Evolutionary conservation across 2,329 filamentous ascomycete species (phyloP).

Genomic region (Neonectria magnoliae): DNA sequence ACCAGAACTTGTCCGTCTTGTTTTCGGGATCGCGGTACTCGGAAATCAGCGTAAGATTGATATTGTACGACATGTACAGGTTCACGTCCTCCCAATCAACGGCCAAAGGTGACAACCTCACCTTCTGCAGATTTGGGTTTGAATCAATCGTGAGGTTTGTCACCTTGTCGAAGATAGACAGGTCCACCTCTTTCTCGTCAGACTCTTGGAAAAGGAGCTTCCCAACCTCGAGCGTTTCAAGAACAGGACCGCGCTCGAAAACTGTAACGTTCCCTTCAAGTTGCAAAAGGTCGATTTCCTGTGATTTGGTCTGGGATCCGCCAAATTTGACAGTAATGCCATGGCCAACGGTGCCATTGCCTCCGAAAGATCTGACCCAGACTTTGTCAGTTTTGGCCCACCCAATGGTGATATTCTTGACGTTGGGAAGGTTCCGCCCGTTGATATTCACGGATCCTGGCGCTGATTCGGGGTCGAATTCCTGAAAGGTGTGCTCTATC

Average conservation of each 20-base stretch:
- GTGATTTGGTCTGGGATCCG: not conserved
- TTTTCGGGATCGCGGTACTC: not conserved
- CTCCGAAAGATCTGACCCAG: not conserved
- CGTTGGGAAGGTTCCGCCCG: not conserved
- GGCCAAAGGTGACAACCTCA: not conserved
- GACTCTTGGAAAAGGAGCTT: not conserved
- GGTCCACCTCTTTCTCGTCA: not conserved
- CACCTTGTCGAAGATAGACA: not conserved
- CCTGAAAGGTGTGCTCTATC: not conserved
- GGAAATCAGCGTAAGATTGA: not conserved
- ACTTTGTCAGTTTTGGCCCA: not conserved
- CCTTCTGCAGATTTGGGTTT: not conserved
- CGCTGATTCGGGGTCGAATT: not conserved
- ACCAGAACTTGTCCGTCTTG: not conserved
- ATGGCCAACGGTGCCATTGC: not conserved
- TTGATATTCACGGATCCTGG: not conserved
- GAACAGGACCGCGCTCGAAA: not conserved
- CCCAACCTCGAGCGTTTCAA: not conserved
- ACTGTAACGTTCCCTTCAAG: not conserved
- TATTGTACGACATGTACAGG: not conserved
- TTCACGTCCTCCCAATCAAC: not conserved
- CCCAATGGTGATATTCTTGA: not conserved
- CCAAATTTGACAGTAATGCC: not conserved
- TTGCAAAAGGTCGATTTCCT: not conserved
- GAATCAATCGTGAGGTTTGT: not conserved